Conservation (phyloP, 345 rosid genomes). For the Pistacia vera region DNA sequence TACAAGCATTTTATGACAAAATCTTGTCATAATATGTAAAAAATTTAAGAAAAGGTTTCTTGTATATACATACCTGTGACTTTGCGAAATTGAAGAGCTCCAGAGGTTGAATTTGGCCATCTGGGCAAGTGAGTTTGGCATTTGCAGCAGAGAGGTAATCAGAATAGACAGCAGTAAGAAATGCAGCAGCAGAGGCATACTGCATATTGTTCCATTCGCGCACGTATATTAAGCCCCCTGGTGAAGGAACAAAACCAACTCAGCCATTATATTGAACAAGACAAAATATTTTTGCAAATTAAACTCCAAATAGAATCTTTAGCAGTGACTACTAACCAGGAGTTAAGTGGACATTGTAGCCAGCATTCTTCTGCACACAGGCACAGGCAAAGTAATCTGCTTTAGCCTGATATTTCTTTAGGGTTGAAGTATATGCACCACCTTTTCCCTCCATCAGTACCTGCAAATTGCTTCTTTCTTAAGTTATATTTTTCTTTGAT, state of each 20-base stretch:
- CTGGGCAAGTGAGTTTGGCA: slow-evolving; percentile 64
- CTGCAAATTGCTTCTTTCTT: slow-evolving; percentile 27
- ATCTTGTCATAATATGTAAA: too few species aligned
- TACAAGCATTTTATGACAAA: too few species aligned
- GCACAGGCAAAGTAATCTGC: slow-evolving; percentile 86
- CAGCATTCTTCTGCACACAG: slow-evolving; percentile 76
- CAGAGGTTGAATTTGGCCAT: slow-evolving; percentile 53
- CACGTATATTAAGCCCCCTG: slow-evolving; percentile 76
- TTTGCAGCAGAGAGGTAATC: slow-evolving; percentile 62
- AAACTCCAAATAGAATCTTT: too few species aligned
- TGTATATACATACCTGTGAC: slow-evolving; percentile 53
- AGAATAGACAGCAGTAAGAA: slow-evolving; percentile 66
- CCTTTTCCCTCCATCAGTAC: slow-evolving; percentile 59
- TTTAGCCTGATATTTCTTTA: slow-evolving; percentile 68
- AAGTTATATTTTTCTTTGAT: background rate
- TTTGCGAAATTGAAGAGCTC: slow-evolving; percentile 63
- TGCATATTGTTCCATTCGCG: slow-evolving; percentile 92
- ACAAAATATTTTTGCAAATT: too few species aligned
- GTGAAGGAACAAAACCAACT: background rate
- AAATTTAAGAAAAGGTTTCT: background rate
- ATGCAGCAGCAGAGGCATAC: slow-evolving; percentile 74
- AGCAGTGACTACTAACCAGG: slow-evolving; percentile 45
- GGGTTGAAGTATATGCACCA: slow-evolving; percentile 39
- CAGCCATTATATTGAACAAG: too few species aligned
- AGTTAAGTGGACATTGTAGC: slow-evolving; percentile 66